Conservation (phyloP, 371 early-diverging fungal genomes). For the Blakeslea trispora region DNA sequence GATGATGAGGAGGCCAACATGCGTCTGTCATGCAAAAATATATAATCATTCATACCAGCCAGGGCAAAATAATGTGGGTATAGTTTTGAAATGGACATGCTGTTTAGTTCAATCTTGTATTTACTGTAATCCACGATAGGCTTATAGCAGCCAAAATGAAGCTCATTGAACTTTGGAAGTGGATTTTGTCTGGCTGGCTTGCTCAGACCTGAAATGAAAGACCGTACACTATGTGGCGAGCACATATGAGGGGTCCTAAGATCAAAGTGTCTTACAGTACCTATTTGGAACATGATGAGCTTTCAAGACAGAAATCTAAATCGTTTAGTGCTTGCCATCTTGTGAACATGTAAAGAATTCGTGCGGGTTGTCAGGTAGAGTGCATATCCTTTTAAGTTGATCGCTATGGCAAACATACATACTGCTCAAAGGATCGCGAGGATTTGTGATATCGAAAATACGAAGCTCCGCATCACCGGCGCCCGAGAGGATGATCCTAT, state of each 20-base stretch:
- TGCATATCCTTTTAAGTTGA: conserved; percentile 55
- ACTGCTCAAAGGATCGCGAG: conserved; percentile 14
- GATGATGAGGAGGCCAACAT: conserved; percentile 43
- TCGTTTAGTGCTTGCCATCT: conserved; percentile 57
- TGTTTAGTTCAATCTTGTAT: conserved; percentile 55
- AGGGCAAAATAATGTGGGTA: conserved; percentile 62
- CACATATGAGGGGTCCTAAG: conserved; percentile 51
- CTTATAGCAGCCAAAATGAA: conserved; percentile 31
- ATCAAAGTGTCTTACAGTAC: conserved; percentile 68
- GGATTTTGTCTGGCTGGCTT: conserved; percentile 25
- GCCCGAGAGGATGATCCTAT: conserved; percentile 64
- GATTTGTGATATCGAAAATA: conserved; percentile 55
- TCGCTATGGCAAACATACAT: conserved; percentile 60
- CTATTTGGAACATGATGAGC: too few relatives aligned
- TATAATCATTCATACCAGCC: conserved; percentile 57
- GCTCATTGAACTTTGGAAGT: conserved; percentile 15
- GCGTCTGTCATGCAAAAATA: conserved; percentile 67
- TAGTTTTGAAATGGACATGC: conserved; percentile 50
- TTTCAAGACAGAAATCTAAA: too few relatives aligned
- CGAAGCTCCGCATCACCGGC: conserved; percentile 69
- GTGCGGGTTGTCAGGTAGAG: conserved; percentile 47
- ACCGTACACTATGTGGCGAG: conserved; percentile 28
- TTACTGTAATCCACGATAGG: conserved; percentile 56
- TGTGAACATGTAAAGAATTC: conserved; percentile 67
- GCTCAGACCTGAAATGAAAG: conserved; percentile 27